Conservation (phyloP, 352 stramenopile genomes). For the Pilasporangium apinafurcum region DNA sequence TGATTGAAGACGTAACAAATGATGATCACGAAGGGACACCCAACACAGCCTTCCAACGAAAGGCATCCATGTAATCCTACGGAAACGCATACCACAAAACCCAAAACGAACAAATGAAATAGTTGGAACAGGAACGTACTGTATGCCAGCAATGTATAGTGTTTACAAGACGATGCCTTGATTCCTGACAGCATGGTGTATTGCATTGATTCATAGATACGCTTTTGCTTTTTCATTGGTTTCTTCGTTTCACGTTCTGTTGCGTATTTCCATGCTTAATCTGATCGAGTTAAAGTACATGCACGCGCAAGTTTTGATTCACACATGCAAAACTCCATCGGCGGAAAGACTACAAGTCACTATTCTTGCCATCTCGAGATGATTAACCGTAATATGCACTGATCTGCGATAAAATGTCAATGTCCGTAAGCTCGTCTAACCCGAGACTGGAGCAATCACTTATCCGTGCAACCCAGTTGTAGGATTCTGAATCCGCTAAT, state of each 20-base stretch:
- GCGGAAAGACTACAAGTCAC: too few relatives aligned
- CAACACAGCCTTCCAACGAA: slow-evolving; percentile 33
- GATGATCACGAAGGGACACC: slow-evolving; percentile 24
- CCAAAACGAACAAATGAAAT: slow-evolving; percentile 1
- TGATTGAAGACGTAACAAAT: slow-evolving; percentile 6
- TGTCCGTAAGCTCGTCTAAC: slow-evolving; percentile 51
- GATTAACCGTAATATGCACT: slow-evolving; percentile 21
- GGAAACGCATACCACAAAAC: slow-evolving; percentile 9
- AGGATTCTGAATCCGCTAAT: slow-evolving; percentile 1
- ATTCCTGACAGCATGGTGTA: too few relatives aligned
- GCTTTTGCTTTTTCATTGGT: too few relatives aligned
- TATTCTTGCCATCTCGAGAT: too few relatives aligned
- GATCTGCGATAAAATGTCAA: slow-evolving; percentile 42
- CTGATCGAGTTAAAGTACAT: background rate
- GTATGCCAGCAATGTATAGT: background rate
- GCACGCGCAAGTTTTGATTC: background rate
- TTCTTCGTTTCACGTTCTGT: background rate
- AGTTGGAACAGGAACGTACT: background rate
- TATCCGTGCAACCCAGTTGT: background rate
- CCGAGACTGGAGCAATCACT: slow-evolving; percentile 32
- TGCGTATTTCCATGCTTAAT: background rate
- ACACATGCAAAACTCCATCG: too few relatives aligned
- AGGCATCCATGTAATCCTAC: slow-evolving; percentile 38
- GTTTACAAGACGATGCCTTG: background rate
- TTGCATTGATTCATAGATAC: background rate